These are phyloP conservation scores for Claviceps pusilla DNA, from an alignment of 2,329 filamentous ascomycete genomes.

Conservation along the genomic window DNA sequence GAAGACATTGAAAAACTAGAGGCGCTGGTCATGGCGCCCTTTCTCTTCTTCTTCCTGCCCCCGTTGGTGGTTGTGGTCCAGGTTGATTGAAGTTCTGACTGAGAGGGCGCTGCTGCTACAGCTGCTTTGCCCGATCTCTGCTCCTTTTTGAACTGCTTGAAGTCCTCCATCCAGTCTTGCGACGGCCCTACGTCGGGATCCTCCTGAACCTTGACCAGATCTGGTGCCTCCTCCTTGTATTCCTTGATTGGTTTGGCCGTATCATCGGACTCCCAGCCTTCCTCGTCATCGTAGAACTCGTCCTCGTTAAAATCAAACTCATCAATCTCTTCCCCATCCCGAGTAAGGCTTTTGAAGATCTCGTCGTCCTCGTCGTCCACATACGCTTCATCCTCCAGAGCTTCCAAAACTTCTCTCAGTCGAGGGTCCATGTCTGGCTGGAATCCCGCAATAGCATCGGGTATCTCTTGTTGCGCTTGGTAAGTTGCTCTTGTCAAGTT, in stretches of 20 bases:
- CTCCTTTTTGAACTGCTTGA: constrained; percentile 86
- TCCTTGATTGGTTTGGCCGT: constrained; percentile 64
- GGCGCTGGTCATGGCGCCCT: constrained; percentile 77
- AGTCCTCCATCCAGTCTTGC: constrained; percentile 81
- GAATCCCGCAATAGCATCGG: constrained; percentile 82
- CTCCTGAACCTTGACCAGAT: constrained; percentile 32
- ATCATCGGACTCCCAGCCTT: constrained; percentile 88
- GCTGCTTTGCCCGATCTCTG: constrained; percentile 32
- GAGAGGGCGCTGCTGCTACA: constrained; percentile 23
- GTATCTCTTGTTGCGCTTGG: constrained; percentile 83
- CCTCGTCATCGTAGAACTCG: constrained; percentile 47
- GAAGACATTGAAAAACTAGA: constrained; percentile 87
- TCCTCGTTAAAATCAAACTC: constrained; percentile 63
- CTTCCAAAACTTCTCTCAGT: constrained; percentile 78
- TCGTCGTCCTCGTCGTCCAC: constrained; percentile 83
- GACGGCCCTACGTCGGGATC: constrained; percentile 47
- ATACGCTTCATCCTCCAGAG: constrained; percentile 87
- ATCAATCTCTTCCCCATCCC: constrained; percentile 59
- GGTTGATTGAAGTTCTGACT: constrained; percentile 53
- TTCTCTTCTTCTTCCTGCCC: constrained; percentile 81
- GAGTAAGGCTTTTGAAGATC: constrained; percentile 60
- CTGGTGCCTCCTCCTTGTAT: constrained; percentile 34
- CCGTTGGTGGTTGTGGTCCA: constrained; percentile 66
- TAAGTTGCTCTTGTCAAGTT: constrained; percentile 66
- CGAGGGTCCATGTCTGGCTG: constrained; percentile 96